These are phyloP conservation scores for Heracleum sosnowskyi DNA, from an alignment of 129 eudicot genomes.

Conservation along the genomic window DNA sequence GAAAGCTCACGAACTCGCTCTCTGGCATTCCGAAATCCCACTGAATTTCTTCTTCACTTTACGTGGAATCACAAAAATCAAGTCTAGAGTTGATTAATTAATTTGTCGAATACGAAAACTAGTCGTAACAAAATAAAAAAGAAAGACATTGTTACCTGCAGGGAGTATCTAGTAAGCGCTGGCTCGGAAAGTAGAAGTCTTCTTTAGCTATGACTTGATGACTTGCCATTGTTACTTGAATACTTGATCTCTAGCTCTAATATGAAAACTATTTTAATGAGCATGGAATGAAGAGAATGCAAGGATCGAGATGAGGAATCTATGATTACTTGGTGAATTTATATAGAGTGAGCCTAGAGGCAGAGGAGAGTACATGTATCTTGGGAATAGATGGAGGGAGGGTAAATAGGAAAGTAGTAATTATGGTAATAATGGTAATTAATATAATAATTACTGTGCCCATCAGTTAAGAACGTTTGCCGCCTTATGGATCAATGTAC, in stretches of 20 bases:
- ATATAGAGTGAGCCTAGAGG: not conserved
- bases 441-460: constrained; percentile 16
- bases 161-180: not conserved
- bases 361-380: not conserved
- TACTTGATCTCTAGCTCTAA: not conserved
- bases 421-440: constrained; percentile 6
- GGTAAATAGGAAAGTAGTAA: constrained; percentile 1
- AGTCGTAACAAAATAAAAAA: too few relatives aligned
- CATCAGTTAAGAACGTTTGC: constrained; percentile 33
- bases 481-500: constrained; percentile 34
- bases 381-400: not conserved
- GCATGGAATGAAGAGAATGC: constrained; percentile 4
- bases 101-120: too few relatives aligned
- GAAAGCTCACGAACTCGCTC: constrained; percentile 18
- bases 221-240: too few relatives aligned
- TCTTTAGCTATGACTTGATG: not conserved
- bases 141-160: not conserved
- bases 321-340: not conserved
- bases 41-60: not conserved
- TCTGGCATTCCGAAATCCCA: constrained; percentile 15
- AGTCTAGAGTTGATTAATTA: too few relatives aligned
- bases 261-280: not conserved
- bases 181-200: not conserved
- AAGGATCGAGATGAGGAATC: not conserved
- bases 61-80: not conserved